Evolutionary conservation across 2,329 filamentous ascomycete species (phyloP).

Genomic region (Didymella lethalis): DNA sequence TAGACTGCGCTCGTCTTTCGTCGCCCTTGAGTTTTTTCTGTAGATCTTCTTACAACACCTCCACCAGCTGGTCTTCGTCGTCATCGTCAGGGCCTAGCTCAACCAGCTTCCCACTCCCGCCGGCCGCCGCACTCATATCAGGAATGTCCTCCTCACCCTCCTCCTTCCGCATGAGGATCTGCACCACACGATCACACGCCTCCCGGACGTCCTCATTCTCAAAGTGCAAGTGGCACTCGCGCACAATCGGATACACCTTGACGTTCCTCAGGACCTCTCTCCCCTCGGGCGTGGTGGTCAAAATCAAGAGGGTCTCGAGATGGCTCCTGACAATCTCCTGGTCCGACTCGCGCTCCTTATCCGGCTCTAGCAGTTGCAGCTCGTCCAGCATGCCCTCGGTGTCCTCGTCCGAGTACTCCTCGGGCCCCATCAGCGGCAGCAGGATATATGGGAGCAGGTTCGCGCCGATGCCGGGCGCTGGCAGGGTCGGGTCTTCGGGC

Average conservation of each 20-base stretch:
- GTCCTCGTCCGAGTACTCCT: constrained; percentile 89
- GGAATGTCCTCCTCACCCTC: constrained; percentile 61
- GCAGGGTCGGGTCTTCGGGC: constrained; percentile 40
- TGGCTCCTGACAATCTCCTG: constrained; percentile 81
- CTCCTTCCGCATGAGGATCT: constrained; percentile 85
- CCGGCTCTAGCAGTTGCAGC: constrained; percentile 84
- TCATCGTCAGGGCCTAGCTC: constrained; percentile 43
- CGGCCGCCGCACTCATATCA: constrained; percentile 21
- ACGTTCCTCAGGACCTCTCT: constrained; percentile 76
- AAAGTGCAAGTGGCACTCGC: constrained; percentile 82
- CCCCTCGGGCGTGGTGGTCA: constrained; percentile 79
- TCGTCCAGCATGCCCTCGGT: constrained; percentile 86
- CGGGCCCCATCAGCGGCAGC: constrained; percentile 84
- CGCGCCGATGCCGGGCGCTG: constrained; percentile 68
- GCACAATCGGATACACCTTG: constrained; percentile 87
- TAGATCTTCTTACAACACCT: constrained; percentile 29
- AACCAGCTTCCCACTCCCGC: constrained; percentile 38
- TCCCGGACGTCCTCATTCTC: constrained; percentile 82
- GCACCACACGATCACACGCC: constrained; percentile 86
- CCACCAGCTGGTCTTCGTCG: constrained; percentile 50
- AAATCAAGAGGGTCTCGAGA: constrained; percentile 83
- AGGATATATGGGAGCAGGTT: constrained; percentile 89
- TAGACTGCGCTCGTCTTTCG: not conserved
- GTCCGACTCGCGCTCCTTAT: constrained; percentile 86
- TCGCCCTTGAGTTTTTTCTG: not conserved